Evolutionary conservation across 352 stramenopile species (phyloP).

Genomic region (Phytophthora citricola): DNA sequence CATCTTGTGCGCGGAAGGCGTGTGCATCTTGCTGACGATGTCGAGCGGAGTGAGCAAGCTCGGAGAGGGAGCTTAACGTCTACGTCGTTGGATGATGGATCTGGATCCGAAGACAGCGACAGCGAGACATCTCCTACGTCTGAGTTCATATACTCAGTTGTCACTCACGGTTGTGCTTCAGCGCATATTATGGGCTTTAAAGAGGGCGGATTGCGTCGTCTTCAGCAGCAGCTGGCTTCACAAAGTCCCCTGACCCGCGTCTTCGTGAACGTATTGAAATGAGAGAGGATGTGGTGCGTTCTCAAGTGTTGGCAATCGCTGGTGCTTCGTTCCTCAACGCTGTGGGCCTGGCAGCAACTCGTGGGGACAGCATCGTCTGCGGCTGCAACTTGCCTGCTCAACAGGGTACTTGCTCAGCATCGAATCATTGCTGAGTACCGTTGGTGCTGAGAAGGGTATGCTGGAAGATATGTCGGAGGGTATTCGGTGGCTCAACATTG

Average conservation of each 20-base stretch:
- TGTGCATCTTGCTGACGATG: conserved; percentile 52
- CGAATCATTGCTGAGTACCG: conserved; percentile 94
- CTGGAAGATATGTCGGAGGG: conserved; percentile 93
- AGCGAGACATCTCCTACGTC: conserved; percentile 37
- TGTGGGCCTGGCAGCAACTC: conserved; percentile 67
- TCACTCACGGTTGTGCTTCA: conserved; percentile 84
- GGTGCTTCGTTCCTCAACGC: conserved; percentile 78
- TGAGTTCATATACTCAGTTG: conserved; percentile 73
- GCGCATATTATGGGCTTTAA: conserved; percentile 87
- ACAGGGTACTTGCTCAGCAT: conserved; percentile 92
- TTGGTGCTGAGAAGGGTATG: conserved; percentile 96
- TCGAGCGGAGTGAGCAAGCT: conserved; percentile 30
- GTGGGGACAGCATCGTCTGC: conserved; percentile 65
- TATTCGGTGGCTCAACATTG: conserved; percentile 81
- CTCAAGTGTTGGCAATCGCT: conserved; percentile 75
- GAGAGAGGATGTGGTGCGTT: conserved; percentile 82
- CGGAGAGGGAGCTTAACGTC: conserved; percentile 34
- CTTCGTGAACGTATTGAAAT: conserved; percentile 76
- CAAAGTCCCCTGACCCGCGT: conserved; percentile 58
- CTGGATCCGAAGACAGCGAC: conserved; percentile 44
- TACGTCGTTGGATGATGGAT: conserved; percentile 41
- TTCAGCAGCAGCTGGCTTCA: conserved; percentile 52
- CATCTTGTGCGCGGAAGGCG: conserved; percentile 77
- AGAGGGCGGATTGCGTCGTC: conserved; percentile 74
- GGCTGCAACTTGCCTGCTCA: conserved; percentile 67